Base-by-base conservation (phyloP, 192 early-diverging fungal species). In the Allomyces javanicus region DNA sequence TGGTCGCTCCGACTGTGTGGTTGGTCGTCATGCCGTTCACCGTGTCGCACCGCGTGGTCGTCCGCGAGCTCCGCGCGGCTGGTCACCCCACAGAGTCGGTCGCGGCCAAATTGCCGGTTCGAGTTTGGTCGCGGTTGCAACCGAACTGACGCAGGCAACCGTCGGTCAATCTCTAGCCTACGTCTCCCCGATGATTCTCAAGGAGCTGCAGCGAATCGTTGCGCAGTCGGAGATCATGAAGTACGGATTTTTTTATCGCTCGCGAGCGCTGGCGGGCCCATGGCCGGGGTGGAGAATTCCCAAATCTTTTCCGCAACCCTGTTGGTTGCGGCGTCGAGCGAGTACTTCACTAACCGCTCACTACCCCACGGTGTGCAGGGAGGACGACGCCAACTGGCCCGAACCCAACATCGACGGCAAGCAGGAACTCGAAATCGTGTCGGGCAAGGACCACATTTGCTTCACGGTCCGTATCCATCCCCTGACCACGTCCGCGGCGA, bases 341-440 rank as follows among this genome's bases (percentile, higher is more conserved):
- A 3, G 7, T 40, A 7, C 33, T 7, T 40, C 33, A 40, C 33
- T 40, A 7, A 40, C 33, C 7, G 33, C 33, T 9, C 14, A 24
- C 9, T 74, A 2, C 64, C 70, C 27, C 10, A 11, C 44, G 64
- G n/a, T 63, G 62, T 65, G 43, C 62, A 90, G 87, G 73, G 91
- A 96, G 78, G 91, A 91, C 74, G 92, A 96, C 70, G 73, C 77
- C 63, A 76, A 86, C 67, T 99, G 96, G 96, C 96, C 94, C 19
- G 75, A 81, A 70, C 86, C 88, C 62, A 89, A 94, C 72, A 81
- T 87, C 19, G 89, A 90, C 55, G 96, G 96, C 24, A 79, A 88
- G 33, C 89, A 94, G 73, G 92, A 99, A 73, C 83, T 99, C 33
- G 96, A 99, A 72, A 92, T 99, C 61, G 81, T 85, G n/a, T 67